phyloP scores from a whole-genome alignment of 257 asterid genomes.

The Penstemon davidsonii region DNA sequence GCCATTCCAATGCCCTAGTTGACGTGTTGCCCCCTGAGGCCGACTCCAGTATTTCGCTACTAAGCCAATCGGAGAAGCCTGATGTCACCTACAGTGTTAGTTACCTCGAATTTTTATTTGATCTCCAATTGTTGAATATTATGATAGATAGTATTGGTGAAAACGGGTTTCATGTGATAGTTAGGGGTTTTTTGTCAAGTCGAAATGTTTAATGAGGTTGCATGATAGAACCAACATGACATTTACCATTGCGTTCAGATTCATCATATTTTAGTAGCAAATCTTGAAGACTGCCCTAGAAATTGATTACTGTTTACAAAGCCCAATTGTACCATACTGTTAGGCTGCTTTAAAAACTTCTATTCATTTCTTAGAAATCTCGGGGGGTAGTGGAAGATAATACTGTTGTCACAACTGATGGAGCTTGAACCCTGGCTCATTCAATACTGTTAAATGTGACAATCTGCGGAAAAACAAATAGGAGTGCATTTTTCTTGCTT shows the following conservation, averaged over 20 bases:
- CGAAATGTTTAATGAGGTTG: background rate
- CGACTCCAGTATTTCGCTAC: slow-evolving; percentile 77
- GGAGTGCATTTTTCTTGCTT: background rate
- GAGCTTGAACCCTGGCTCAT: slow-evolving; percentile 28
- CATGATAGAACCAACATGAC: background rate
- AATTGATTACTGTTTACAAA: background rate
- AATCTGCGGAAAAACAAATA: background rate
- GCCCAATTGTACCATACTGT: background rate
- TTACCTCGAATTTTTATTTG: background rate
- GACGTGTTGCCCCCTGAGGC: slow-evolving; percentile 87
- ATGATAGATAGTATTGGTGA: background rate
- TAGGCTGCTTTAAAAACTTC: background rate
- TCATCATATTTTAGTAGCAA: background rate
- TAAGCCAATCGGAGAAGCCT: slow-evolving; percentile 86
- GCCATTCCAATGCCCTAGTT: slow-evolving; percentile 79
- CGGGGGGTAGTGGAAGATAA: background rate
- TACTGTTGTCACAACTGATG: slow-evolving; percentile 3
- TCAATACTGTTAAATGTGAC: too few species aligned
- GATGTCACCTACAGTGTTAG: slow-evolving; percentile 71
- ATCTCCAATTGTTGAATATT: background rate
- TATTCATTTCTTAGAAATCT: background rate
- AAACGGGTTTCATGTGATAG: slow-evolving; percentile 20
- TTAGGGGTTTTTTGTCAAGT: slow-evolving; percentile 25
- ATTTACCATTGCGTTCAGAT: background rate
- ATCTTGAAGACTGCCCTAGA: background rate